Evolutionary conservation across 2,329 filamentous ascomycete genomes (phyloP), one percentile per base, ranked within the genome.

Genomic region (Botrytis squamosa): DNA sequence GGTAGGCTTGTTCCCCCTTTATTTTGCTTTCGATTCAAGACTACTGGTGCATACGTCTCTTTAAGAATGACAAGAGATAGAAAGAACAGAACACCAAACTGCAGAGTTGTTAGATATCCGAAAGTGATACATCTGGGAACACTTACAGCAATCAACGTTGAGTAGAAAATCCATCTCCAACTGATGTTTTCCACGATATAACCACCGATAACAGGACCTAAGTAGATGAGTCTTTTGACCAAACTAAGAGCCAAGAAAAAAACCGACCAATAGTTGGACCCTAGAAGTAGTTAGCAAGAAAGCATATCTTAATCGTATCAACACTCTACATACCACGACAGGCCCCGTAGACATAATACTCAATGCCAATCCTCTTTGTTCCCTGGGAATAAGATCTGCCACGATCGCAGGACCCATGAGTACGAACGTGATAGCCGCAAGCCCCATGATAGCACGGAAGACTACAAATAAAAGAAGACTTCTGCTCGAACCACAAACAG

Each of bases 141-240:
- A 52, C 77, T 78, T 29, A 83, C 84, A 69, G 82, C 79, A 52
- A 87, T 86, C 16, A 84, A 81, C 12, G 86, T 82, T 20, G 86
- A 80, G 82, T 85, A 87, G 73, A 87, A 86, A 1, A 85, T 82
- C 87, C 87, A 89, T 57, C 86, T 79, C 87, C 87, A 89, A 5
- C 85, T 85, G 40, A 79, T 80, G 6, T 82, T 83, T 52, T 84
- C 79, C 0, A 84, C 83, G 0, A 88, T 80, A 74, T 86, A 88
- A 0, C 86, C 87, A 12, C 88, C 87, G 57, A 85, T 85, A 3
- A 89, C 81, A 8, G 84, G 84, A 0, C 83, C 85, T 59, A 10
- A 77, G 76, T 75, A 78, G 52, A 57, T n/a, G 33, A 67, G 44
- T 29, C 0, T 67, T 20, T 29, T n/a, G 25, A 12, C n/a, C n/a